Percentiles rank a stretch among this genome's conserved stretches.
phyloP scores from a whole-genome alignment of 495 filamentous ascomycete species.

The Elasticomyces elasticus region DNA sequence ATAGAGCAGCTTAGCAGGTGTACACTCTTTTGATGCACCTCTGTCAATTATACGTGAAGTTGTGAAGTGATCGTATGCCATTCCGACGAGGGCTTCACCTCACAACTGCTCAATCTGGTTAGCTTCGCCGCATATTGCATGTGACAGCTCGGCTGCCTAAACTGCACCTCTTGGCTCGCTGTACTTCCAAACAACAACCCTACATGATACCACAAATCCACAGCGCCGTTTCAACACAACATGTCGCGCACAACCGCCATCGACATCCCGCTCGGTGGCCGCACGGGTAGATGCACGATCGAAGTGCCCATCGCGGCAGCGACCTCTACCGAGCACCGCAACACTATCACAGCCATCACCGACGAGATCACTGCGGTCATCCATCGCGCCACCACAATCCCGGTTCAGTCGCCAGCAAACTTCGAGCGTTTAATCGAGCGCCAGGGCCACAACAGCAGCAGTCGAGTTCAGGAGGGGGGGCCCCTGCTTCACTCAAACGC shows the following conservation, averaged over 20 bases:
- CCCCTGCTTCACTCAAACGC: too few species aligned
- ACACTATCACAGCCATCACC: neutral
- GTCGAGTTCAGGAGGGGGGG: too few species aligned
- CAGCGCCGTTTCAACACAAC: too few species aligned
- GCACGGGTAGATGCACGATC: neutral
- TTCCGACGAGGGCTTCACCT: too few species aligned
- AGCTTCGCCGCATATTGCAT: too few species aligned
- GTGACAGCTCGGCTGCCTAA: too few species aligned
- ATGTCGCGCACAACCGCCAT: neutral
- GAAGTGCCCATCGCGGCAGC: neutral
- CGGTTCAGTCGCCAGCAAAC: neutral
- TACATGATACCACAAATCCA: neutral
- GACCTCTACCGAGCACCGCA: neutral
- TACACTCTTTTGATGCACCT: too few species aligned
- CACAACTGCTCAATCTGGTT: too few species aligned
- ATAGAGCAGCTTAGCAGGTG: too few species aligned
- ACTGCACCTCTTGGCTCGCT: neutral
- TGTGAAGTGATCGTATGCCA: too few species aligned
- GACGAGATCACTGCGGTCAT: neutral
- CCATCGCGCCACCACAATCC: neutral
- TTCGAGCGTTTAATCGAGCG: neutral
- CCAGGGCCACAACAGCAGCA: neutral
- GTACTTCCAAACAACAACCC: neutral
- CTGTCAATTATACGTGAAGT: too few species aligned
- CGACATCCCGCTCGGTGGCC: neutral